Evolutionary conservation across 2,329 filamentous ascomycete genomes (phyloP), one percentile per base, ranked within the genome.

Genomic region (Phialophora verrucosa): DNA sequence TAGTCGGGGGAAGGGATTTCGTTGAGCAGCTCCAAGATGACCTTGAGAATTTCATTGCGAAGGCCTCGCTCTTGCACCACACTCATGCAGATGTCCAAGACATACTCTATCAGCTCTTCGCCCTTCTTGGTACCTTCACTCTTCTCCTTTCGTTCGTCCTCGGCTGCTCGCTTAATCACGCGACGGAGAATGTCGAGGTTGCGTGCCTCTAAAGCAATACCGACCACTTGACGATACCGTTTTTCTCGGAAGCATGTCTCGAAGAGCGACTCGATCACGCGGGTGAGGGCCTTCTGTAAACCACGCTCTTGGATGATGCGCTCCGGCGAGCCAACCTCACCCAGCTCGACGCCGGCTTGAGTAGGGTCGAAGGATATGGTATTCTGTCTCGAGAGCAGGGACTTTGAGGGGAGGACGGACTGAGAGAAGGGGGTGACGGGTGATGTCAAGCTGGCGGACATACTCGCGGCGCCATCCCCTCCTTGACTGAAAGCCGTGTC

Each of bases 101-200:
- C 91, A 75, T 99, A 99, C 73, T 99, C 95, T 90, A 99, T 95
- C 64, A 99, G 81, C 77, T 98, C 94, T 76, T 98, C 93, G 20
- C 92, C 90, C 31, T 89, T 87, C 42, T 82, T 80, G 25, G 82
- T 81, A 20, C 79, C 80, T 70, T 88, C 86, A 3, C 77, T 78
- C 44, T 82, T 78, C 76, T 89, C 88, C 75, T 87, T 85, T 80
- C 91, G 92, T 79, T 93, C 92, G 71, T 96, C 92, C 58, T 93
- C 88, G 75, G 88, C 93, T n/a, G 92, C 94, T 38, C 92, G 89
- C 77, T 95, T 87, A 75, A 99, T 97, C 47, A 95, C 91, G 66
- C 89, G 86, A 68, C 91, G 89, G 50, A 99, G 85, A 35, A 98
- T 90, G 64, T 95, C 90, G 20, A 98, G 84, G 75, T 95, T 96